Evolutionary conservation across 2,329 filamentous ascomycete genomes (phyloP).

Genomic region (Tothia fuscella): DNA sequence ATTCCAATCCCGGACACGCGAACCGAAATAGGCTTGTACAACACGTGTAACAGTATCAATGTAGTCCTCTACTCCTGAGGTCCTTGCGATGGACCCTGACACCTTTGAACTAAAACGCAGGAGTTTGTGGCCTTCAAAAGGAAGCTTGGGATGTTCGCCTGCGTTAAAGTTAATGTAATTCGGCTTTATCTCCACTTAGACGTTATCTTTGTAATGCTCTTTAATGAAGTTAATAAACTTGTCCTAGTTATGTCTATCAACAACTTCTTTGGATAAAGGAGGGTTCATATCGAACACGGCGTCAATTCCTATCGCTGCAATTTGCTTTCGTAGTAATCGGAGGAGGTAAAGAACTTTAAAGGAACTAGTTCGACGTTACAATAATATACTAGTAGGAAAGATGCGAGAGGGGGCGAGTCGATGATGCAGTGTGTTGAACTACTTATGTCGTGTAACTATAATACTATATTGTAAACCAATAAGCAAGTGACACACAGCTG

Average conservation of each 20-base stretch:
- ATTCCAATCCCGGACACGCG: conserved; percentile 16
- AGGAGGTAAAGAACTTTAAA: not conserved
- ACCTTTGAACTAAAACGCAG: conserved; percentile 20
- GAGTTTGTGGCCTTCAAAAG: conserved; percentile 20
- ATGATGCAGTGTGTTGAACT: too few species aligned
- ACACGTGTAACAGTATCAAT: conserved; percentile 15
- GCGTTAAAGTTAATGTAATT: conserved; percentile 20
- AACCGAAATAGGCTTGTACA: conserved; percentile 15
- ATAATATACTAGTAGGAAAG: not conserved
- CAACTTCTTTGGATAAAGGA: conserved; percentile 15
- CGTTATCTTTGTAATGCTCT: conserved; percentile 15
- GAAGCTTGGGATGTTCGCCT: conserved; percentile 18
- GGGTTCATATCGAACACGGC: conserved; percentile 21
- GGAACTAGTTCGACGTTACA: not conserved
- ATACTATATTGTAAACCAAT: not conserved
- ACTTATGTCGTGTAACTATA: not conserved
- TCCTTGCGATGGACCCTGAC: conserved; percentile 12
- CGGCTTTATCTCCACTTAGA: conserved; percentile 16
- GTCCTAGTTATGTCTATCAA: conserved; percentile 17
- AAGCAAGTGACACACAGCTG: not conserved
- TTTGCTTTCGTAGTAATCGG: not conserved
- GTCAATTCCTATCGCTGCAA: conserved; percentile 20
- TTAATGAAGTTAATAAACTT: conserved; percentile 17
- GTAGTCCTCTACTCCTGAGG: conserved; percentile 14
- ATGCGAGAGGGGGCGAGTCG: too few species aligned